Conservation (phyloP, 148 eudicot genomes). For the Amaranthus palmeri region DNA sequence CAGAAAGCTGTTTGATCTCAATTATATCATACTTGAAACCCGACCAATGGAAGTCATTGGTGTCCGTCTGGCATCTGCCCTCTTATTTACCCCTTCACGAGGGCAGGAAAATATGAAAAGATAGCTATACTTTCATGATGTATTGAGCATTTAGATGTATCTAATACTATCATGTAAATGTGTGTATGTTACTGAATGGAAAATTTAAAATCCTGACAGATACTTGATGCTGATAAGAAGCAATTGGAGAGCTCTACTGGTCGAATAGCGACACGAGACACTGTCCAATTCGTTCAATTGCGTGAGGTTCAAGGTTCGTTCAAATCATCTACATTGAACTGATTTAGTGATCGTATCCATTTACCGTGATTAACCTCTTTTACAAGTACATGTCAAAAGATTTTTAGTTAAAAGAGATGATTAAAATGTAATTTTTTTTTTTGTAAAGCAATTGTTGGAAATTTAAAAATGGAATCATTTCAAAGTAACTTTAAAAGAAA, state of each 20-base stretch:
- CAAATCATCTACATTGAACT: background rate
- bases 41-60: background rate
- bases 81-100: background rate
- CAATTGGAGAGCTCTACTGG: slow-evolving; percentile 76
- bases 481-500: too few species aligned
- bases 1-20: background rate
- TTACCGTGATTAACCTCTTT: too few species aligned
- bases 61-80: background rate
- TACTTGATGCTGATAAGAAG: slow-evolving; percentile 89
- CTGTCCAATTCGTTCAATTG: slow-evolving; percentile 93
- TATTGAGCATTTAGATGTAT: background rate
- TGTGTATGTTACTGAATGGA: background rate
- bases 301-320: slow-evolving; percentile 70
- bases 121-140: background rate
- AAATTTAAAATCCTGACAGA: slow-evolving; percentile 31
- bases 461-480: too few species aligned
- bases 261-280: slow-evolving; percentile 82
- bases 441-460: too few species aligned
- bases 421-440: too few species aligned
- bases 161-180: too few species aligned
- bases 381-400: too few species aligned
- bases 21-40: background rate
- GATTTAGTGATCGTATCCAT: background rate
- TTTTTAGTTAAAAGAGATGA: too few species aligned
- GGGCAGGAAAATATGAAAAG: background rate